phyloP scores from a whole-genome alignment of 352 stramenopile species.

The Blastocystis sp. region DNA sequence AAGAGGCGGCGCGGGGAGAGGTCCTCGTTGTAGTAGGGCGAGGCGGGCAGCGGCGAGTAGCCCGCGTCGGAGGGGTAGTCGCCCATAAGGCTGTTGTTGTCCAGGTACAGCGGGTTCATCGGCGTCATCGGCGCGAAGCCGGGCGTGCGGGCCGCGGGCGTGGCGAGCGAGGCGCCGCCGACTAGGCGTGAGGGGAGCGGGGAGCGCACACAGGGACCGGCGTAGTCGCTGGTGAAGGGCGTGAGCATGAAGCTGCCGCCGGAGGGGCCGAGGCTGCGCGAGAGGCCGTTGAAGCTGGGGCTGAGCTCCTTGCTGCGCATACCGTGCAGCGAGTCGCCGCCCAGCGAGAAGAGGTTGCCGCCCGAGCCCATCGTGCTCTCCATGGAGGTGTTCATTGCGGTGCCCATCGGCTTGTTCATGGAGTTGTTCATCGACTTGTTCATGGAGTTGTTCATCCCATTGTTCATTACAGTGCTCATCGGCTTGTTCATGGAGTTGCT shows the following conservation, averaged over 20 bases:
- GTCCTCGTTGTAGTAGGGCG: conserved; percentile 2
- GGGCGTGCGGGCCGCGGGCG: not conserved
- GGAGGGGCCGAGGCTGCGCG: conserved; percentile 1
- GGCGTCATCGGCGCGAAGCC: not conserved
- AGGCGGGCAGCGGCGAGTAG: conserved; percentile 50
- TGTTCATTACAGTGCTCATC: not conserved
- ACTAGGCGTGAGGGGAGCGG: not conserved
- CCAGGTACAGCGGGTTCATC: conserved; percentile 6
- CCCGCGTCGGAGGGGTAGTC: conserved; percentile 41
- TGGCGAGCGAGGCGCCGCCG: not conserved
- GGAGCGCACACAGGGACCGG: not conserved
- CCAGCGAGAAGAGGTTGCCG: not conserved
- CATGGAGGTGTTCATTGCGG: not conserved
- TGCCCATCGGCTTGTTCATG: not conserved
- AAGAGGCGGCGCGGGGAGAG: conserved; percentile 42
- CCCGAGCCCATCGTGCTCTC: not conserved
- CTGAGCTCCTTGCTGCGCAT: conserved; percentile 21
- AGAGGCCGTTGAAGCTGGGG: not conserved
- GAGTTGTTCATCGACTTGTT: not conserved
- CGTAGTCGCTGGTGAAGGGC: conserved; percentile 38
- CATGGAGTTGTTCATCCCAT: not conserved
- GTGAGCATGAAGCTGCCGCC: conserved; percentile 28
- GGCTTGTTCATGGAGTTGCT: not conserved
- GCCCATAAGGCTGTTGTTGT: conserved; percentile 16
- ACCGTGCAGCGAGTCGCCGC: not conserved